These are phyloP conservation scores for Corchorus capsularis DNA, from an alignment of 345 rosid species.

Conservation along the genomic window DNA sequence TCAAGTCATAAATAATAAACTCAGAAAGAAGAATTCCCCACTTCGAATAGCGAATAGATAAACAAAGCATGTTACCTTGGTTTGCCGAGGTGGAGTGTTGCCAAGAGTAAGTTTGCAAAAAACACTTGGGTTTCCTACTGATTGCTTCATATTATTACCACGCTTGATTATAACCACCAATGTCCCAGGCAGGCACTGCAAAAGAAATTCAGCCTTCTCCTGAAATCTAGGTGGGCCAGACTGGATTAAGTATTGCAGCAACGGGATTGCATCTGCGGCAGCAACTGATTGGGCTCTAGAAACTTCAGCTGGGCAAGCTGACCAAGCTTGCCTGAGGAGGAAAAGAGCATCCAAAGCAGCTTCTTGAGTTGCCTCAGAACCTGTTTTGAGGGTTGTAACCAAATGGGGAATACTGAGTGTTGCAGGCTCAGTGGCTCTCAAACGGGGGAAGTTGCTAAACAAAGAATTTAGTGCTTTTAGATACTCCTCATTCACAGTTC, in stretches of 20 bases:
- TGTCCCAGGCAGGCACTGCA: constrained; percentile 99
- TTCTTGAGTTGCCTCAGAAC: constrained; percentile 98
- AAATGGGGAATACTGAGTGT: constrained; percentile 96
- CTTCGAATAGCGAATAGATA: neutral
- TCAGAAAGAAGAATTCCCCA: neutral
- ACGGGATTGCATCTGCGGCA: constrained; percentile 97
- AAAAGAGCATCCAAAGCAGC: constrained; percentile 96
- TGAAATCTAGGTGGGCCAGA: constrained; percentile 99
- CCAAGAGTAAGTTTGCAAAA: constrained; percentile 93
- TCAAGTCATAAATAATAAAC: neutral
- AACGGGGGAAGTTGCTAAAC: constrained; percentile 94
- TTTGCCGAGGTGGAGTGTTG: constrained; percentile 82
- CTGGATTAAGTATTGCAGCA: constrained; percentile 93
- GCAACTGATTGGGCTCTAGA: constrained; percentile 96
- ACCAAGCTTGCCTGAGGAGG: constrained; percentile 99
- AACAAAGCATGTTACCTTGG: constrained; percentile 51
- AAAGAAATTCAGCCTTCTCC: constrained; percentile 94
- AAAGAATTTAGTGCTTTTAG: constrained; percentile 86
- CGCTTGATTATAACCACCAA: constrained; percentile 87
- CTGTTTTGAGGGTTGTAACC: constrained; percentile 89
- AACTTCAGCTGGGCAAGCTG: constrained; percentile 97
- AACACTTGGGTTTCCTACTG: constrained; percentile 97
- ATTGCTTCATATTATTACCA: constrained; percentile 98
- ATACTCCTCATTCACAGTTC: constrained; percentile 94
- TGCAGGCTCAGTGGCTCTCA: constrained; percentile 98